Evolutionary conservation across 2,329 filamentous ascomycete species (phyloP).

Genomic region (Apiospora sp.): DNA sequence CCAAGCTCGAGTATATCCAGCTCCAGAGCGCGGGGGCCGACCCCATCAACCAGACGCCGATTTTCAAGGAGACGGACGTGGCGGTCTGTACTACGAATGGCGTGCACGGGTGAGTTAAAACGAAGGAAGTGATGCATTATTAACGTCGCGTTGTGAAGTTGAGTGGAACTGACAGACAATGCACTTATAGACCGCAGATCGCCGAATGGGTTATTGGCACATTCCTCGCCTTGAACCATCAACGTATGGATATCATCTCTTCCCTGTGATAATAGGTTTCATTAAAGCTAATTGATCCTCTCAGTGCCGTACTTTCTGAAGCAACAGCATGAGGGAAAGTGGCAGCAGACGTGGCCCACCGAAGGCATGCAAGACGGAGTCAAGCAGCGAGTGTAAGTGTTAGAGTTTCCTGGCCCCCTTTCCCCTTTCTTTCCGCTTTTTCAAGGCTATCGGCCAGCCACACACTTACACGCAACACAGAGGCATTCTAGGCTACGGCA

Average conservation of each 20-base stretch:
- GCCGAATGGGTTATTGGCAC: constrained; percentile 64
- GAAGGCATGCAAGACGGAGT: constrained; percentile 56
- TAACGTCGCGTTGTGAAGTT: too few relatives aligned
- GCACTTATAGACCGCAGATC: constrained; percentile 57
- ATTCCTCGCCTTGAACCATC: constrained; percentile 58
- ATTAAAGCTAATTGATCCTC: background rate
- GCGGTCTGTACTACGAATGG: constrained; percentile 64
- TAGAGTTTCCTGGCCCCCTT: constrained; percentile 39
- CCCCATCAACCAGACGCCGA: constrained; percentile 52
- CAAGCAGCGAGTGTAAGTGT: constrained; percentile 57
- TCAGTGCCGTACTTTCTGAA: constrained; percentile 22
- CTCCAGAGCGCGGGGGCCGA: constrained; percentile 63
- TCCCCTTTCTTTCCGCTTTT: too few relatives aligned
- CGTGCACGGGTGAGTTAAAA: constrained; percentile 58
- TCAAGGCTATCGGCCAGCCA: background rate
- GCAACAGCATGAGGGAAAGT: constrained; percentile 39
- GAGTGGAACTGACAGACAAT: background rate
- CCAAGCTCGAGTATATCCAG: constrained; percentile 61
- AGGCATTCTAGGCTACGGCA: constrained; percentile 54
- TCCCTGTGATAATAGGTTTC: background rate
- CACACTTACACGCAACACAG: constrained; percentile 32
- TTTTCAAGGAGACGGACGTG: constrained; percentile 60
- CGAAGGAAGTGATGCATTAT: background rate
- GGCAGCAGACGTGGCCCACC: constrained; percentile 45
- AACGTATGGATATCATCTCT: constrained; percentile 46